These are phyloP conservation scores for Podospora australis DNA, from an alignment of 495 filamentous ascomycete genomes.

Conservation along the genomic window DNA sequence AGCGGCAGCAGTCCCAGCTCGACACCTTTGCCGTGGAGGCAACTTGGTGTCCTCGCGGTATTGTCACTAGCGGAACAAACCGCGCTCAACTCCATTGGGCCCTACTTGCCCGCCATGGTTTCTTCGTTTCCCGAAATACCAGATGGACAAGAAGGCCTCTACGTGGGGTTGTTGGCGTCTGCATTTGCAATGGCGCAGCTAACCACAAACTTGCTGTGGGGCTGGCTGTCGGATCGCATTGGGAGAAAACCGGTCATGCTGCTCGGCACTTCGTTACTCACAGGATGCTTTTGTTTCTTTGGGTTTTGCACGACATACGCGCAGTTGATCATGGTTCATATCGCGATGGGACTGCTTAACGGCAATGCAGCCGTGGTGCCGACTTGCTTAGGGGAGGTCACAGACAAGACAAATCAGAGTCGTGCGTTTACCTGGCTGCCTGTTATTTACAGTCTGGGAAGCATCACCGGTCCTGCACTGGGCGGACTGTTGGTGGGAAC, in stretches of 20 bases:
- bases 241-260: slow-evolving; percentile 93
- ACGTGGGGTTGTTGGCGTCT: slow-evolving; percentile 84
- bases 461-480: slow-evolving; percentile 83
- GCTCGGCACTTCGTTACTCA: slow-evolving; percentile 74
- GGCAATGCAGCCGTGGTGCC: slow-evolving; percentile 83
- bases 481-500: slow-evolving; percentile 74
- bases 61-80: slow-evolving; percentile 92
- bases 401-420: slow-evolving; percentile 88
- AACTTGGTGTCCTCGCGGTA: slow-evolving; percentile 77
- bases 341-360: slow-evolving; percentile 85
- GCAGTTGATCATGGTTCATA: slow-evolving; percentile 80
- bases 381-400: slow-evolving; percentile 91
- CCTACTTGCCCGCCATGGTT: slow-evolving; percentile 90
- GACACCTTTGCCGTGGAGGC: slow-evolving; percentile 73
- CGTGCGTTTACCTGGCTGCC: slow-evolving; percentile 88
- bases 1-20: slow-evolving; percentile 17
- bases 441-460: slow-evolving; percentile 86
- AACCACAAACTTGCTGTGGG: slow-evolving; percentile 89
- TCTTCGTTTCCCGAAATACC: slow-evolving; percentile 76
- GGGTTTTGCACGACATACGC: slow-evolving; percentile 77
- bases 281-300: slow-evolving; percentile 75
- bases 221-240: slow-evolving; percentile 78
- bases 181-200: slow-evolving; percentile 90
- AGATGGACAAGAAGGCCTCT: slow-evolving; percentile 65
- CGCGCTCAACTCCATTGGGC: slow-evolving; percentile 91